Evolutionary conservation across 1,139 yeast species (phyloP), one percentile per base, ranked within the genome.

Genomic region (Blastobotrys indianensis): DNA sequence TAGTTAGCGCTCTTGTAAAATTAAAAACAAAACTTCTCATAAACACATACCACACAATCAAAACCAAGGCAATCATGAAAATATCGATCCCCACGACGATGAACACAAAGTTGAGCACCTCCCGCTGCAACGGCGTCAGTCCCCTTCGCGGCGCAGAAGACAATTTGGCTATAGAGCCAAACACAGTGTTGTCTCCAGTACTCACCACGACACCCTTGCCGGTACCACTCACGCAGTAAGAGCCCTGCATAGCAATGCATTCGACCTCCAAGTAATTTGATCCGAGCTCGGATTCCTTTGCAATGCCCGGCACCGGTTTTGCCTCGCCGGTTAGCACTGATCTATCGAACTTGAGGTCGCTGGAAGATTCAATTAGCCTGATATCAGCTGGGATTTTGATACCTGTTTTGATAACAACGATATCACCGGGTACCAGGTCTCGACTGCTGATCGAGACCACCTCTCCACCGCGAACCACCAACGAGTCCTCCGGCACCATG

Each of bases 291-390:
- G 58, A 43, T 17, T 46, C 39, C 20, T 73, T 67, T 42, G 66
- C 39, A 4, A 74, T 68, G 2, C 71, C 75, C 11, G 68, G 65
- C 1, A 72, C 65, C n/a, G 77, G 75, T 41, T 71, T 65, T 0
- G 78, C 71, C 55, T 76, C 80, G 48, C 80, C 81, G 1, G 80
- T 76, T 41, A 76, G 64, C 34, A 75, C 65, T 6, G 80, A 72
- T 51, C 75, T 74, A 53, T 76, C 80, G 39, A 77, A 72, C 50
- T 73, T 72, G 49, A 74, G 65, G 50, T 73, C 75, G 31, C 45
- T 48, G 42, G 64, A 51, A 25, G 64, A 66, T 37, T 61, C 58
- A 32, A 69, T 52, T 12, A 73, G 57, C 47, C 79, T 63, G 49
- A 74, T 57, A 55, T 75, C 80, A 3, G 79, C 79, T 13, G 79